Percentiles rank a stretch among this genome's conserved stretches.
These are phyloP conservation scores for Plasmodium vivax DNA, from an alignment of 169 alveolate species.

Conservation along the genomic window DNA sequence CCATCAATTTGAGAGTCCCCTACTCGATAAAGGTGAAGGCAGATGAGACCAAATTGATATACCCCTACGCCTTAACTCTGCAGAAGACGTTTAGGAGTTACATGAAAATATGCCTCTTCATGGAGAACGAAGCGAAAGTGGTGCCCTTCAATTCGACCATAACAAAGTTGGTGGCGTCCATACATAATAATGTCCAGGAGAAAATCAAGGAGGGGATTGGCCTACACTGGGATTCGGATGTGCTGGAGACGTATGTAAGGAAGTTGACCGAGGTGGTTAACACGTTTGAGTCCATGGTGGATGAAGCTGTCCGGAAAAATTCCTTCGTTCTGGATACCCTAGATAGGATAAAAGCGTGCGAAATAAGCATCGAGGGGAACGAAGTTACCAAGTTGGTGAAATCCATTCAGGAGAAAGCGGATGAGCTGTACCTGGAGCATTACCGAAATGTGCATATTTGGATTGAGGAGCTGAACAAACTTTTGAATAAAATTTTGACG, in stretches of 20 bases:
- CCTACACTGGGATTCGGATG: slow-evolving; percentile 80
- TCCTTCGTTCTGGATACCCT: slow-evolving; percentile 57
- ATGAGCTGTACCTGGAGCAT: slow-evolving; percentile 85
- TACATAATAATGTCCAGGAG: slow-evolving; percentile 71
- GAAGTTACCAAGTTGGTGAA: slow-evolving; percentile 43
- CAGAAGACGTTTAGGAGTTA: slow-evolving; percentile 91
- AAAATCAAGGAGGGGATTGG: slow-evolving; percentile 79
- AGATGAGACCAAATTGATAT: slow-evolving; percentile 92
- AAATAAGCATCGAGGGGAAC: slow-evolving; percentile 19
- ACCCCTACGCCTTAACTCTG: slow-evolving; percentile 88
- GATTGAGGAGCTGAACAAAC: slow-evolving; percentile 89
- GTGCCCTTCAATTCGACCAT: slow-evolving; percentile 56
- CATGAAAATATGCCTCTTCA: slow-evolving; percentile 71
- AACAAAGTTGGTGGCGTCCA: slow-evolving; percentile 55
- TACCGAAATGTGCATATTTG: slow-evolving; percentile 89
- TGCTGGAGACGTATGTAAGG: slow-evolving; percentile 77
- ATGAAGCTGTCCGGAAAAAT: slow-evolving; percentile 75
- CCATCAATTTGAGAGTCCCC: slow-evolving; percentile 89
- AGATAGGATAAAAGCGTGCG: slow-evolving; percentile 60
- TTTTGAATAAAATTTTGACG: slow-evolving; percentile 86
- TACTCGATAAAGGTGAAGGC: slow-evolving; percentile 90
- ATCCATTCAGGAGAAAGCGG: slow-evolving; percentile 85
- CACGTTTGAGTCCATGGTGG: slow-evolving; percentile 80
- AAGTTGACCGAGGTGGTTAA: slow-evolving; percentile 77
- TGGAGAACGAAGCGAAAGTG: slow-evolving; percentile 61